A percentile compares a stretch with the other conserved stretches of the same genome.
phyloP scores from a whole-genome alignment of 2,329 filamentous ascomycete species.

The Alternaria arbusti region DNA sequence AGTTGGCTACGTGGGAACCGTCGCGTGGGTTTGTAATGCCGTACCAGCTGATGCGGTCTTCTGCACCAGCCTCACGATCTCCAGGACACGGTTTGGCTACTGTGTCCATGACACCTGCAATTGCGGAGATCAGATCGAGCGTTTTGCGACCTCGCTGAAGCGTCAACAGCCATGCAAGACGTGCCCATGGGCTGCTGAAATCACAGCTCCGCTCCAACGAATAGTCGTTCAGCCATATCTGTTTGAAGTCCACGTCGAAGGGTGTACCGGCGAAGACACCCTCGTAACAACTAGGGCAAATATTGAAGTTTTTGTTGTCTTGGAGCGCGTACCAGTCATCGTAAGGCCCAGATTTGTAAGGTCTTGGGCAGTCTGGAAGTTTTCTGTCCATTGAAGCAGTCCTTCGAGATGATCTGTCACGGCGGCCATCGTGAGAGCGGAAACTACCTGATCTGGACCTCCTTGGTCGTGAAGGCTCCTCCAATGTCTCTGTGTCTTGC shows the following conservation, averaged over 20 bases:
- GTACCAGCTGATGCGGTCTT: constrained; percentile 69
- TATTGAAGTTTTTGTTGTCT: constrained; percentile 72
- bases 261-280: constrained; percentile 71
- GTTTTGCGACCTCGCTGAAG: constrained; percentile 72
- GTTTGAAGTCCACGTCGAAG: constrained; percentile 71
- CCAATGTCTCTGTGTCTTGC: constrained; percentile 13
- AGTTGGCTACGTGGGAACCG: constrained; percentile 68
- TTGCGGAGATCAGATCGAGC: constrained; percentile 70
- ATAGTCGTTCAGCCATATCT: constrained; percentile 63
- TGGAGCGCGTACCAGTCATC: constrained; percentile 83
- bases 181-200: constrained; percentile 82
- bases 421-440: constrained; percentile 37
- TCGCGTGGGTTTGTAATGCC: constrained; percentile 74
- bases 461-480: constrained; percentile 29
- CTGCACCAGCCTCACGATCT: constrained; percentile 56
- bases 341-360: constrained; percentile 65
- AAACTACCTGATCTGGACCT: constrained; percentile 35
- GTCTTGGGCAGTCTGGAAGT: constrained; percentile 70
- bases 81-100: constrained; percentile 63
- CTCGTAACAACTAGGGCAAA: constrained; percentile 82
- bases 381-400: constrained; percentile 24
- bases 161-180: constrained; percentile 82
- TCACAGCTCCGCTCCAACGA: constrained; percentile 72
- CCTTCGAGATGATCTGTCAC: constrained; percentile 20
- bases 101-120: constrained; percentile 69